Percentiles rank a stretch among this genome's conserved stretches.
phyloP scores from a whole-genome alignment of 352 stramenopile genomes.

The Ophiocytium majus region DNA sequence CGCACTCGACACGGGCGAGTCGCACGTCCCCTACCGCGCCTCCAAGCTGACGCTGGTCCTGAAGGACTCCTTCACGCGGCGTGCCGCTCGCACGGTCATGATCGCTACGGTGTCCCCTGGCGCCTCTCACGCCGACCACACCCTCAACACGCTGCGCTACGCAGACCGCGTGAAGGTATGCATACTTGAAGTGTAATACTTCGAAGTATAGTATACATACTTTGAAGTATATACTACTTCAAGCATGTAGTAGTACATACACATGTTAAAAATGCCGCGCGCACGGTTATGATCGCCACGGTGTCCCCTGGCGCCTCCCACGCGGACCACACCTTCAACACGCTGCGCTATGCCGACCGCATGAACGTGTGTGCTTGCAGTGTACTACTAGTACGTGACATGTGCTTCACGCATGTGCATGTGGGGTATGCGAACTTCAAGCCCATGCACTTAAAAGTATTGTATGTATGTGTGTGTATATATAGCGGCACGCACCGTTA shows the following conservation, averaged over 20 bases:
- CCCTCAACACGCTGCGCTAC: slow-evolving; percentile 94
- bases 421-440: too few relatives aligned
- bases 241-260: too few relatives aligned
- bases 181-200: too few relatives aligned
- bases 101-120: slow-evolving; percentile 91
- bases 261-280: too few relatives aligned
- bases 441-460: too few relatives aligned
- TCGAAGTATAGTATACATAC: too few relatives aligned
- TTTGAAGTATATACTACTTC: too few relatives aligned
- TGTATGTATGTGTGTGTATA: too few relatives aligned
- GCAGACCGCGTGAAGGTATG: slow-evolving; percentile 72
- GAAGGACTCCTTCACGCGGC: slow-evolving; percentile 92
- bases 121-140: slow-evolving; percentile 88
- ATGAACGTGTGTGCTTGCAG: too few relatives aligned
- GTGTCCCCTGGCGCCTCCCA: slow-evolving; percentile 86
- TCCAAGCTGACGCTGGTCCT: slow-evolving; percentile 96
- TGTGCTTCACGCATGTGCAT: too few relatives aligned
- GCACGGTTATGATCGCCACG: slow-evolving; percentile 94
- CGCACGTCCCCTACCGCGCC: slow-evolving; percentile 92
- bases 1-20: slow-evolving; percentile 80
- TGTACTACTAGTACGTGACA: too few relatives aligned
- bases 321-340: slow-evolving; percentile 95
- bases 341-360: slow-evolving; percentile 88
- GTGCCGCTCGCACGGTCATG: slow-evolving; percentile 91
- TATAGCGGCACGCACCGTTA: slow-evolving; percentile 91